Evolutionary conservation across 148 eudicot species (phyloP), one percentile per base, ranked within the genome.

Genomic region (Rhododendron henanense): DNA sequence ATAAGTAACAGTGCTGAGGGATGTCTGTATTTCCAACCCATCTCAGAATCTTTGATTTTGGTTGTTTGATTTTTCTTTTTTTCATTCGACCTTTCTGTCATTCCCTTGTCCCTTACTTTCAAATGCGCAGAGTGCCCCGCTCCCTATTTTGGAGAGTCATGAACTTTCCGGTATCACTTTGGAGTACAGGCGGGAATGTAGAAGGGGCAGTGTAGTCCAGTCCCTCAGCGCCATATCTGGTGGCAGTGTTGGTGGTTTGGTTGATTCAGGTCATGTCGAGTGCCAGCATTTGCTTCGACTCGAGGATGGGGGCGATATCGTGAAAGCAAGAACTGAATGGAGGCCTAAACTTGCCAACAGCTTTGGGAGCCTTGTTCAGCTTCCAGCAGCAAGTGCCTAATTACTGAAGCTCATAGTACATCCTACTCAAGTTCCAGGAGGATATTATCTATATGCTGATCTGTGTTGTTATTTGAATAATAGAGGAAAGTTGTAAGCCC

Each of bases 141-240:
- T 61, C 78, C 87, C 92, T 41, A 91, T 94, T 79, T 74, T 94
- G 87, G 97, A 95, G 93, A 93, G 86, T 47, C 95, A 95, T 55
- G 97, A 94, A 91, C 98, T 95, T 85, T 91, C 92, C 9, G 85
- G 97, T 57, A 89, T 97, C 91, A 94, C 96, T 35, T 81, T 97
- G 81, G 98, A 97, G 91, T 97, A 95, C 88, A 88, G 98, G 87
- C 93, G 94, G 91, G 99, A 97, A 89, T 97, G 99, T 80, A 92
- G 86, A 86, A 93, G 89, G 90, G 98, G 95, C 88, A 93, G 92
- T 31, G 92, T 97, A 85, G 88, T 97, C 78, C 90, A 95, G 83
- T 97, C 99, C 14, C 96, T 97, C 47, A 94, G 98, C 13, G 78
- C 93, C 1, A 88, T 95, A 69, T 69, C 94, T 50, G 92, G 88